These are phyloP conservation scores for Spathaspora jeffriesii DNA, from an alignment of 1,139 yeast genomes.

Conservation along the genomic window DNA sequence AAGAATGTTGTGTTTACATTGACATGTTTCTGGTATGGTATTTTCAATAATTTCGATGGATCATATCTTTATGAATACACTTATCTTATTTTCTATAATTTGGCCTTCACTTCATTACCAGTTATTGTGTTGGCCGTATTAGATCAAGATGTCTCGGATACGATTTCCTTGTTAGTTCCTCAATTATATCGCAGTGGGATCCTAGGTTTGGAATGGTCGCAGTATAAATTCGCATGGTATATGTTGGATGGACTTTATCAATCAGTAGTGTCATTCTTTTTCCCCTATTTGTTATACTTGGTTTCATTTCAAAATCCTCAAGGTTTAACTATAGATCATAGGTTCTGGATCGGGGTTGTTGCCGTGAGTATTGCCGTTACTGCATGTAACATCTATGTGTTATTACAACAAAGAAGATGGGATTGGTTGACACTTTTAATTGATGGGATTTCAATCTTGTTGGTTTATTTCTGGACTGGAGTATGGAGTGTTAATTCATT, in stretches of 20 bases:
- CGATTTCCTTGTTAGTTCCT: conserved; percentile 58
- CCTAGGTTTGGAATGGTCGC: conserved; percentile 54
- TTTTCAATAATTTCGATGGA: conserved; percentile 60
- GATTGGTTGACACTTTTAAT: conserved; percentile 57
- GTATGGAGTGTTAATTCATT: conserved; percentile 52
- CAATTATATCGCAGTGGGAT: conserved; percentile 58
- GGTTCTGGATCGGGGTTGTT: conserved; percentile 59
- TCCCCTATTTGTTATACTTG: conserved; percentile 53
- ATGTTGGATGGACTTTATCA: conserved; percentile 64
- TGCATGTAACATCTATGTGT: conserved; percentile 53
- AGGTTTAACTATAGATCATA: conserved; percentile 55
- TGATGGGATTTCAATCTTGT: conserved; percentile 47
- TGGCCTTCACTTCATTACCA: conserved; percentile 66
- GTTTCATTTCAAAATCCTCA: conserved; percentile 46
- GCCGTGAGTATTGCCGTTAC: conserved; percentile 50
- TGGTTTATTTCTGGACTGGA: conserved; percentile 65
- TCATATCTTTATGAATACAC: conserved; percentile 64
- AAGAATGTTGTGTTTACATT: conserved; percentile 62
- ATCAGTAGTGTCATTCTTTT: conserved; percentile 55
- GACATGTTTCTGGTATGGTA: conserved; percentile 64
- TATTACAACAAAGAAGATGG: conserved; percentile 61
- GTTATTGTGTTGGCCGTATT: conserved; percentile 59
- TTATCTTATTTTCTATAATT: conserved; percentile 62
- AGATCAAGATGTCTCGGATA: conserved; percentile 64
- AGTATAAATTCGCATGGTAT: conserved; percentile 51